A percentile compares a stretch with the other conserved stretches of the same genome.
phyloP scores from a whole-genome alignment of 305 asterid genomes.

The Fraxinus sp. region DNA sequence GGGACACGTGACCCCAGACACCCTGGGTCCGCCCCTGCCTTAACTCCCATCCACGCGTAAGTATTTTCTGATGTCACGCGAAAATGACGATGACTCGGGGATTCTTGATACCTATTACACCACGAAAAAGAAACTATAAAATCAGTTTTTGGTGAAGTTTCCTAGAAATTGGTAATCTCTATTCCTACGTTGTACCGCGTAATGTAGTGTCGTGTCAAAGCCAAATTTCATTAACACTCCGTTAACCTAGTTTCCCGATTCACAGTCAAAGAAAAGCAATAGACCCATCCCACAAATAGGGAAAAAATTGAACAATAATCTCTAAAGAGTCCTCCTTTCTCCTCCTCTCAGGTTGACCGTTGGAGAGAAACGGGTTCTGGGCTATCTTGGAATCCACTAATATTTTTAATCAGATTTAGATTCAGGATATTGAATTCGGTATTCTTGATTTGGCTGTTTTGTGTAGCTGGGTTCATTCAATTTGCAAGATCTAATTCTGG shows the following conservation, averaged over 20 bases:
- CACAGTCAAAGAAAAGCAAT: background rate
- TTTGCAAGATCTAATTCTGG: constrained; percentile 8
- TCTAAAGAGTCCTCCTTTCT: constrained; percentile 15
- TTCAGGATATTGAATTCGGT: constrained; percentile 1
- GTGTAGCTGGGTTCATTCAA: constrained; percentile 18
- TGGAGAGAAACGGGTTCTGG: background rate
- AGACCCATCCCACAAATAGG: constrained; percentile 32
- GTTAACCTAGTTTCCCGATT: background rate
- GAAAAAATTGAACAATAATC: constrained; percentile 18
- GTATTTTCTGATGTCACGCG: too few relatives aligned
- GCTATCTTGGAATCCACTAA: background rate
- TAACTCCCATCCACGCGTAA: too few relatives aligned
- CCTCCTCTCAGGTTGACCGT: background rate
- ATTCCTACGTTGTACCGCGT: background rate
- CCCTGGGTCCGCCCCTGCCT: too few relatives aligned
- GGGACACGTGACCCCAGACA: too few relatives aligned
- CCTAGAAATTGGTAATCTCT: background rate
- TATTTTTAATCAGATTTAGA: constrained; percentile 32
- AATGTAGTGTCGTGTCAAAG: background rate
- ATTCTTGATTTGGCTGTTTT: constrained; percentile 8
- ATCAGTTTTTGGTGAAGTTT: background rate
- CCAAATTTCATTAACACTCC: background rate
- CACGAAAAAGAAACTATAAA: too few relatives aligned
- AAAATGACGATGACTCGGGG: too few relatives aligned
- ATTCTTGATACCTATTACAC: too few relatives aligned